These are phyloP conservation scores for Coprinopsis strossmayeri DNA, from an alignment of 768 basidiomycete species.

Conservation along the genomic window DNA sequence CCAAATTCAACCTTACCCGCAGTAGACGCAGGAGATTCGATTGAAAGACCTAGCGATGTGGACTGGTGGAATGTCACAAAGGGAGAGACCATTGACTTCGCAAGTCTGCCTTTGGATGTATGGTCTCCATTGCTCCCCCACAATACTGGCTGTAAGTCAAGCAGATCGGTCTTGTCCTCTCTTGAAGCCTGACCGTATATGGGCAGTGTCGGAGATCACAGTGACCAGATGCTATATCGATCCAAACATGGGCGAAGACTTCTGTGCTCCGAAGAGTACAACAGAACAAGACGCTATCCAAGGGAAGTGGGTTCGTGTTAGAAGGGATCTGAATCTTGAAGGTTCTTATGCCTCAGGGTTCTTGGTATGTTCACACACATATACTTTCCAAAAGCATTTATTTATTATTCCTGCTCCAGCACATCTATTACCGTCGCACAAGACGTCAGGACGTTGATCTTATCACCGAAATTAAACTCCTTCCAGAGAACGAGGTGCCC, in stretches of 20 bases:
- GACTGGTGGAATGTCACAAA: slow-evolving; percentile 69
- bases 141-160: slow-evolving; percentile 63
- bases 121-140: slow-evolving; percentile 76
- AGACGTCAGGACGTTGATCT: slow-evolving; percentile 76
- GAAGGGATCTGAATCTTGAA: slow-evolving; percentile 69
- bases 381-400: neutral
- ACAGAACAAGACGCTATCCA: slow-evolving; percentile 67
- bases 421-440: slow-evolving; percentile 82
- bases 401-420: slow-evolving; percentile 24
- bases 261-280: slow-evolving; percentile 68
- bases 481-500: slow-evolving; percentile 49
- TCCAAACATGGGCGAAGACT: slow-evolving; percentile 44
- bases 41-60: slow-evolving; percentile 23
- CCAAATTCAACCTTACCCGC: slow-evolving; percentile 4
- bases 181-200: slow-evolving; percentile 1
- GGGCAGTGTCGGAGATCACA: slow-evolving; percentile 76
- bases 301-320: slow-evolving; percentile 88
- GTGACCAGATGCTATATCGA: slow-evolving; percentile 62
- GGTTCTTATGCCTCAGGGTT: slow-evolving; percentile 47
- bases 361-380: slow-evolving; percentile 39
- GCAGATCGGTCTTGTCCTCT: neutral
- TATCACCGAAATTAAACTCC: slow-evolving; percentile 64
- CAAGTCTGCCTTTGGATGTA: slow-evolving; percentile 70
- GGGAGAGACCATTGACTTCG: slow-evolving; percentile 41
- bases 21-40: slow-evolving; percentile 2